Base-by-base conservation (phyloP, 768 basidiomycete species). In the Suillus plorans region DNA sequence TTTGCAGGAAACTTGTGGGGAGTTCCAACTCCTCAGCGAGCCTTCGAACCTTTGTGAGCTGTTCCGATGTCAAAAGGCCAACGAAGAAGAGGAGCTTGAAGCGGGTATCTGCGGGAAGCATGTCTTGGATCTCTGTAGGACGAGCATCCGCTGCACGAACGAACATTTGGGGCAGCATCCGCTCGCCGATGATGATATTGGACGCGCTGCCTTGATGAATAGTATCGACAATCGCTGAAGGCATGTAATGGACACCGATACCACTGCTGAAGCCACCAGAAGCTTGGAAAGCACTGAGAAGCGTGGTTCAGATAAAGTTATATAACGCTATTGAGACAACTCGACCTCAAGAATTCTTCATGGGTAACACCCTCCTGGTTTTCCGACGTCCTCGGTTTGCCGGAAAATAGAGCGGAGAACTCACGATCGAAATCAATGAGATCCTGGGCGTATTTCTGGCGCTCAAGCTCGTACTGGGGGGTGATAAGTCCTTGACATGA, bases 371-470 rank as follows among this genome's bases (percentile, higher is more conserved):
- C 80, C 12, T 74, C 75, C 60, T 68, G 71, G 57, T 80, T 75
- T 20, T 73, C 73, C 41, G 77, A 75, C 5, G 85, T 86, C 39
- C 80, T 79, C 5, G 89, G 87, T 72, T 89, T 89, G 45, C 84
- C 85, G 25, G 89, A 90, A 72, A 90, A 90, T n/a, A 90, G 76
- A 16, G 80, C 78, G 9, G 88, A 81, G 66, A 86, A 89, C 64
- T 88, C 71, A 68, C 84, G 85, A 71, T 92, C 91, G 69, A 90
- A 91, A 58, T 82, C 69, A 64, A 92, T 92, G 64, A 94, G 80
- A 64, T 91, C 89, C 74, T 88, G 83, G 0, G 91, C 90, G 64
- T 85, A 89, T 68, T 83, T 84, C 60, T 84, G 81, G 34, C 91
- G 81, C 70, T 94, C 91, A 34, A 77, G 65, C 72, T 91, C 88